Conservation (phyloP, 331 rosid genomes). For the Quercus phellos region DNA sequence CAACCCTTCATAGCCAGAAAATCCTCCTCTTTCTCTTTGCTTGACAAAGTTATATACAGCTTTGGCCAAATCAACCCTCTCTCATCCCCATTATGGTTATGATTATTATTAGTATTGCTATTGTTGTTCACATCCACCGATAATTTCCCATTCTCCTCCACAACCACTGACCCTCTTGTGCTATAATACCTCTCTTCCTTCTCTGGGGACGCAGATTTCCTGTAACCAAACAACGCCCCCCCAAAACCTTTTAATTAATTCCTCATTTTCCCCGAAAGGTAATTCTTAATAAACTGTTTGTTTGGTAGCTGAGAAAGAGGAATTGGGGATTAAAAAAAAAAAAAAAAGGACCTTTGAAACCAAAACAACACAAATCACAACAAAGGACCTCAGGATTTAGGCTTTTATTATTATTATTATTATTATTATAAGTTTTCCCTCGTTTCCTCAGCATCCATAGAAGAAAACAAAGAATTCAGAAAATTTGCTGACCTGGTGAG, state of each 20-base stretch:
- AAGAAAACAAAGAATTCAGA: not conserved
- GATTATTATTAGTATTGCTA: not conserved
- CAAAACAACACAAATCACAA: no score
- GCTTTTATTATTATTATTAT: no score
- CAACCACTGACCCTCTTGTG: constrained; percentile 58
- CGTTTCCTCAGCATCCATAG: constrained; percentile 4
- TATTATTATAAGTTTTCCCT: no score
- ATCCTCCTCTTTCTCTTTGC: constrained; percentile 70
- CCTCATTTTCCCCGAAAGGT: not conserved
- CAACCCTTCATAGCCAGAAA: constrained; percentile 73
- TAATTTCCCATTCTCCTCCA: constrained; percentile 43
- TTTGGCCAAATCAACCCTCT: constrained; percentile 56
- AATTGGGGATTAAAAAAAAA: not conserved
- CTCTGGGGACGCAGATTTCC: constrained; percentile 60
- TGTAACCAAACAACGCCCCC: constrained; percentile 22
- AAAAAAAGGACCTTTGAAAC: no score
- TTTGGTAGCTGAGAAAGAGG: not conserved
- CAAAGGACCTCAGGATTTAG: no score
- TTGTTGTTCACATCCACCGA: constrained; percentile 22
- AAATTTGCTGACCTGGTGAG: constrained; percentile 44
- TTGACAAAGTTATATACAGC: constrained; percentile 46
- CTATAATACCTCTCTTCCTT: constrained; percentile 72
- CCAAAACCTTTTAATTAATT: not conserved
- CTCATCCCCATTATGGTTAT: constrained; percentile 33
- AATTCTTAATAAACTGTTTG: not conserved